Base-by-base conservation (phyloP, 768 basidiomycete species). In the Russula sp. region DNA sequence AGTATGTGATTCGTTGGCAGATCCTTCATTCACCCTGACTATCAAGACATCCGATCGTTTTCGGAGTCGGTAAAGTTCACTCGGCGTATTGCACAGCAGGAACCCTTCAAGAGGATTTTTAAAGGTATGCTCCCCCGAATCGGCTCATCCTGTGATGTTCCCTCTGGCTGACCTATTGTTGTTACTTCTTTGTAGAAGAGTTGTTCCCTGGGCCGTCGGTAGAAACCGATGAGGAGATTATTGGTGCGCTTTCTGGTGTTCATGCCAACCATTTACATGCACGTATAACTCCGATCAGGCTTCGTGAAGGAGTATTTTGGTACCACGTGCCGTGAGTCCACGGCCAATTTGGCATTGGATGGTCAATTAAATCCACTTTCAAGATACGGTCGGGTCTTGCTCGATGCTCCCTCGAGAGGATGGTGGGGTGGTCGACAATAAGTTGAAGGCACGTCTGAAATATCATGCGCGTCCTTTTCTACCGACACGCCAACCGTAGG, bases 51-150 rank as follows among this genome's bases (percentile, higher is more conserved):
- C 13, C 48, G 53, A 13, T 42, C 55, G 22, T 16, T 69, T 26
- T 61, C 62, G n/a, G 69, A 73, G 60, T 48, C 57, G 1, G 16
- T 68, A 42, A 71, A 73, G 59, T 69, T 71, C 46, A 24, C 32
- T 42, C 62, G 70, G 10, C 61, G 64, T 16, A 50, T 72, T 7
- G 51, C 48, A 3, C 49, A 71, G 13, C 59, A 59, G 13, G 65
- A 69, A 44, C 69, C 70, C 24, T 59, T 72, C 54, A 69, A 66
- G 60, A 59, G 56, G 30, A 60, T 67, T 46, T 8, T 68, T 6
- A 13, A 28, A 57, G 63, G 66, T 22, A 65, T 22, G 56, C 50
- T 46, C 36, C 13, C 13, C 36, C 36, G 36, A 34, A 8, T 40
- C 11, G 14, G 48, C 9, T 11, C 20, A 8, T 54, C 18, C 22